These are phyloP conservation scores for Aspergillus cavernicola DNA, from an alignment of 495 filamentous ascomycete genomes.

Conservation along the genomic window DNA sequence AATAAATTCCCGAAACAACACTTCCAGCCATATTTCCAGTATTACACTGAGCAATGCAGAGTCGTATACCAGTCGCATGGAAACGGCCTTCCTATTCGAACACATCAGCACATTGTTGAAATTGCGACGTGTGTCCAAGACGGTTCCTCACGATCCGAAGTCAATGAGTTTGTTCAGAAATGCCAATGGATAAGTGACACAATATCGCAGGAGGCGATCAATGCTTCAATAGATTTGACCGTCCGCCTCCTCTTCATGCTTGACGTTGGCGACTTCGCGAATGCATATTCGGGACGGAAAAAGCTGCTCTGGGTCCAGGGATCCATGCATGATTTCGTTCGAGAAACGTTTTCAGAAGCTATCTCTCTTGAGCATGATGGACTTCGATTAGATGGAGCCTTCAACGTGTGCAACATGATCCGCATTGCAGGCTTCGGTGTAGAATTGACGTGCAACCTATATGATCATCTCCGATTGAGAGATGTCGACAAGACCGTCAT, in stretches of 20 bases:
- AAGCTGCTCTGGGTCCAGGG: no score
- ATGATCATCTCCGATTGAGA: no score
- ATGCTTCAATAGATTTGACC: not conserved
- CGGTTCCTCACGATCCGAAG: not conserved
- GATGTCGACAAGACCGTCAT: no score
- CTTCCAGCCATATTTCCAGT: not conserved
- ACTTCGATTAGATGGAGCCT: no score
- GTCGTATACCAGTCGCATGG: not conserved
- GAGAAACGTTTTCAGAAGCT: no score
- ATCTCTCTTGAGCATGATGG: no score
- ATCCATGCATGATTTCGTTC: no score
- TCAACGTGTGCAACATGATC: no score
- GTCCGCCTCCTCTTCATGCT: not conserved
- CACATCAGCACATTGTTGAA: not conserved
- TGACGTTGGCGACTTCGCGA: not conserved
- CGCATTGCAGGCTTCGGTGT: no score
- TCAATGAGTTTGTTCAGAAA: not conserved
- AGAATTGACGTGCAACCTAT: no score
- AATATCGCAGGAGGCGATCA: not conserved
- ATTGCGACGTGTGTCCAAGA: not conserved
- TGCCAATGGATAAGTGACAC: not conserved
- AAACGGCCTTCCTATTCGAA: not conserved
- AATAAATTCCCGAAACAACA: no score
- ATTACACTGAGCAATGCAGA: not conserved
- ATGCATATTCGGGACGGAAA: no score